Base-by-base conservation (phyloP, 176 grass and related monocot genomes). In the Phoenix dactylifera region DNA sequence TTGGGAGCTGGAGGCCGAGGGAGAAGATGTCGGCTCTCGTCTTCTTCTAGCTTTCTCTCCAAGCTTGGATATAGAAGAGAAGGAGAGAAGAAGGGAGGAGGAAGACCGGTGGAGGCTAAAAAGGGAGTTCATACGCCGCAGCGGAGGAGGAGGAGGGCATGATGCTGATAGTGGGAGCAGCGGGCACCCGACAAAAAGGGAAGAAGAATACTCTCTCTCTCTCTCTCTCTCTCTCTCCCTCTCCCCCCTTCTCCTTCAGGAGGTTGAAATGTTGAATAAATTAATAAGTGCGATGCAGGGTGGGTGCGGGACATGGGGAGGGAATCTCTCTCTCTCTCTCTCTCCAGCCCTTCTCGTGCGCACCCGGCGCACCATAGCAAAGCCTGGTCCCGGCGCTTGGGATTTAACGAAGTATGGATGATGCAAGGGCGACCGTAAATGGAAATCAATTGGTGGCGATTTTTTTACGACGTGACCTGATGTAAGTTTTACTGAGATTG, bases 31-130 rank as follows among this genome's bases (percentile, higher is more conserved):
- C 1, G 20, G 54, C 26, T 23, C 60, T 15, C 3, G 22, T 7
- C 39, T 54, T 30, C 9, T 16, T 54, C 17, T 12, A 44, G 35
- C 35, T 12, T 12, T 44, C 35, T 44, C 35, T 44, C 35, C 6
- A 44, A 14, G 35, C 35, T 44, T 44, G 35, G 35, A 53, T 10
- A 23, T 12, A 2, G 15, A 60, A 20, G 49, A 58, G 52, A 18
- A 48, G 23, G 61, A 32, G 53, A 50, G 19, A 16, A 50, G n/a
- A 52, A 56, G 30, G 53, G 64, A 39, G 52, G 54, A 77, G 68
- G 71, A 65, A 74, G 66, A 69, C 44, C 54, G 63, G 26, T 58
- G 59, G 57, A 54, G 60, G 60, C 5, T 18, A 57, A 51, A 54
- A 53, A 58, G 28, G 51, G 35, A 44, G 7, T 12, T 44, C 35